phyloP scores from a whole-genome alignment of 108 stramenopile species.

The Nannochloropsis salina region DNA sequence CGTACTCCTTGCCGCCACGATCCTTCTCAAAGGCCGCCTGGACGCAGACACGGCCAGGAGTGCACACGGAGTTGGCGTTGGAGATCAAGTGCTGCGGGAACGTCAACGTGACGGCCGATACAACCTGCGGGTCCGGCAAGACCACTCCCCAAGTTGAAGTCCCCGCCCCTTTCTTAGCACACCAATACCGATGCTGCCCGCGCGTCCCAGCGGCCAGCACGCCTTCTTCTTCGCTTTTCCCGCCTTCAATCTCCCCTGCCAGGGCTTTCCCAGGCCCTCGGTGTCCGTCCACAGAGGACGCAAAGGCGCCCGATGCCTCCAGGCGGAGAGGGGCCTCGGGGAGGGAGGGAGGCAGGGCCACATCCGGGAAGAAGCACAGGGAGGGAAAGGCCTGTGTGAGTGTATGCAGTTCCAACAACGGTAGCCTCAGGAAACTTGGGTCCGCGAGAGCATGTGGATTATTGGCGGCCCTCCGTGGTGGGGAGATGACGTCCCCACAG shows the following conservation, averaged over 20 bases:
- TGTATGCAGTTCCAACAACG: not conserved
- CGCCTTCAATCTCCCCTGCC: not conserved
- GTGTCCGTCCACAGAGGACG: not conserved
- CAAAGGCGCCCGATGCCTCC: not conserved
- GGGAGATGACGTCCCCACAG: too few species aligned
- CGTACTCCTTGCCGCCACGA: not conserved
- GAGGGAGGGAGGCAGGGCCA: not conserved
- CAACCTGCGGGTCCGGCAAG: not conserved
- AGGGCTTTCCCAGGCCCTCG: not conserved
- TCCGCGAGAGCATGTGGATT: not conserved
- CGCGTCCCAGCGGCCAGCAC: not conserved
- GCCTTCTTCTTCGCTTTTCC: not conserved
- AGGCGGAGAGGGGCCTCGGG: constrained; percentile 7
- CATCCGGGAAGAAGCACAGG: not conserved
- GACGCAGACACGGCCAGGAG: not conserved
- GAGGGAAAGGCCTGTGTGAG: not conserved
- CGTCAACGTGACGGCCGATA: not conserved
- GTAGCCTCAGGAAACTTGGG: not conserved
- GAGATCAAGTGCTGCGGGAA: not conserved
- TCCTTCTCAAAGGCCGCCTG: not conserved
- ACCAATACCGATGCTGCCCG: not conserved
- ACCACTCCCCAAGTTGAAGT: not conserved
- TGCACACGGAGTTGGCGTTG: not conserved
- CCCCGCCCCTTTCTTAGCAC: not conserved
- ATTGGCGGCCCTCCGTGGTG: too few species aligned